Conservation (phyloP, 768 basidiomycete genomes). For the Boletus fagicola region DNA sequence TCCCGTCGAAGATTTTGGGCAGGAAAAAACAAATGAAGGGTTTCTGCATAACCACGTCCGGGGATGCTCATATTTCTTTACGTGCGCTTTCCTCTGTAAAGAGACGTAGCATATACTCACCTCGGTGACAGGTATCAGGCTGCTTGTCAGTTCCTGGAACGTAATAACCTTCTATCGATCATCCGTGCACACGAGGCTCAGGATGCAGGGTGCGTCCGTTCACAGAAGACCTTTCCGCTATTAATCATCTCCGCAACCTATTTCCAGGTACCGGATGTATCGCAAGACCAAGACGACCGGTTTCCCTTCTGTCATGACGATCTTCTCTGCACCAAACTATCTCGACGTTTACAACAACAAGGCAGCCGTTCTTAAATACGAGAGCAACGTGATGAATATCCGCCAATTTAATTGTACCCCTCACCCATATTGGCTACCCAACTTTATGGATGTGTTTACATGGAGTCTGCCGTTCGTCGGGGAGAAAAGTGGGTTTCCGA, state of each 20-base stretch:
- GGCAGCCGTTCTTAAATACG: slow-evolving; percentile 97
- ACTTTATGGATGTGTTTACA: slow-evolving; percentile 99
- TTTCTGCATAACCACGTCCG: slow-evolving; percentile 97
- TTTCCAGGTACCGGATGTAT: slow-evolving; percentile 89
- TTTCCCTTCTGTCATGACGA: slow-evolving; percentile 99
- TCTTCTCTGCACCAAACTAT: slow-evolving; percentile 98
- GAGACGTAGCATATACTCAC: background rate
- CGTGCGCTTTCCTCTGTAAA: slow-evolving; percentile 41
- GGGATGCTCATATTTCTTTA: slow-evolving; percentile 95
- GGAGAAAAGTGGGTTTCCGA: slow-evolving; percentile 73
- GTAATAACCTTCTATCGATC: slow-evolving; percentile 94
- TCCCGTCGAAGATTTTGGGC: slow-evolving; percentile 95
- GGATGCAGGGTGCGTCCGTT: slow-evolving; percentile 79
- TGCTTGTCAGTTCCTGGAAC: slow-evolving; percentile 94
- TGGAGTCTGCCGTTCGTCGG: slow-evolving; percentile 99
- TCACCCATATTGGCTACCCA: slow-evolving; percentile 97
- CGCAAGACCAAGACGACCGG: slow-evolving; percentile 97
- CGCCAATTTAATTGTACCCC: slow-evolving; percentile 97
- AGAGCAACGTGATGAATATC: slow-evolving; percentile 98
- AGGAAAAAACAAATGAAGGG: slow-evolving; percentile 85
- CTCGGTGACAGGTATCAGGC: slow-evolving; percentile 74
- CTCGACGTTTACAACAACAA: slow-evolving; percentile 99
- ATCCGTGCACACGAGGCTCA: slow-evolving; percentile 98
- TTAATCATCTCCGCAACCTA: background rate
- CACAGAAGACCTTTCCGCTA: background rate